Conservation (phyloP, 176 grass and related monocot genomes). For the Triticum monococcum region DNA sequence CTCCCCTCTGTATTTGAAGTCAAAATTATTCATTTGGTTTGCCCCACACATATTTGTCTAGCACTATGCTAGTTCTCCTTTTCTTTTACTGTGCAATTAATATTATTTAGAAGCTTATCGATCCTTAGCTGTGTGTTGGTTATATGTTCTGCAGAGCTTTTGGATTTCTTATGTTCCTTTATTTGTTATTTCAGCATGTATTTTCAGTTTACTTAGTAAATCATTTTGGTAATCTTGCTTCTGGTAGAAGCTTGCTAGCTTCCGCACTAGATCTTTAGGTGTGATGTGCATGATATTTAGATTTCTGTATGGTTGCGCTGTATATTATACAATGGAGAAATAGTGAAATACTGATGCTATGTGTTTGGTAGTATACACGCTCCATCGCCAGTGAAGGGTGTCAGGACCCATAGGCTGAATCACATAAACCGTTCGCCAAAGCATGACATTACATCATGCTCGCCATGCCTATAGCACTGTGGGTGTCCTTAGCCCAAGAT, state of each 20-base stretch:
- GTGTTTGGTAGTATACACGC: background rate
- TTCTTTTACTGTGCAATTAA: background rate
- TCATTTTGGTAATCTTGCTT: background rate
- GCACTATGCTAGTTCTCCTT: background rate
- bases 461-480: no score
- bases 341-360: conserved; percentile 6
- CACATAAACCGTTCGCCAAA: no score
- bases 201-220: background rate
- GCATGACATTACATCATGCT: no score
- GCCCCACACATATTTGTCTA: background rate
- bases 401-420: no score
- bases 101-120: background rate
- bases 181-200: background rate
- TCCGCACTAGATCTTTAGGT: background rate
- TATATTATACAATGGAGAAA: conserved; percentile 19
- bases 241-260: background rate
- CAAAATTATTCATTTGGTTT: conserved; percentile 13
- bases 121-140: conserved; percentile 5
- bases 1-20: background rate
- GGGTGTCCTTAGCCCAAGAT: no score
- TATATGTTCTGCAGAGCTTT: background rate
- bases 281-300: background rate
- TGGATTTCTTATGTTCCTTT: conserved; percentile 3
- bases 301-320: conserved; percentile 6
- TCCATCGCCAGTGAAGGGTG: no score